Percentiles rank a stretch among this genome's conserved stretches.
These are phyloP conservation scores for Annulohypoxylon stygium DNA, from an alignment of 495 filamentous ascomycete species.

Conservation along the genomic window DNA sequence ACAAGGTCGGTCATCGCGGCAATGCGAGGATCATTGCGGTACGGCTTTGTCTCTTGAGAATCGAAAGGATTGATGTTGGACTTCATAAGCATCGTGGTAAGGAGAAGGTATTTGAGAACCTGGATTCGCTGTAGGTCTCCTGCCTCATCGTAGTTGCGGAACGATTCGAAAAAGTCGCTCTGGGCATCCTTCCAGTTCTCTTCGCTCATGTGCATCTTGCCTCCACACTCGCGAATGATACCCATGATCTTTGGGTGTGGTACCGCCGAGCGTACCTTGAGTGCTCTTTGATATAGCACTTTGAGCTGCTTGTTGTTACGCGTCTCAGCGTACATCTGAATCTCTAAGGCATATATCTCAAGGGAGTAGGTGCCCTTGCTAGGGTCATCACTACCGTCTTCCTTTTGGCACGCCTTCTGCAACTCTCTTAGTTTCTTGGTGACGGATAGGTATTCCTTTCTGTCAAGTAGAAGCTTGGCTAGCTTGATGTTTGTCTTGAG, in stretches of 20 bases:
- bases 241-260: constrained; percentile 99
- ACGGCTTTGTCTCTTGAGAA: constrained; percentile 99
- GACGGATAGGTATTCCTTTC: constrained; percentile 86
- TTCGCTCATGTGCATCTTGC: constrained; percentile 99
- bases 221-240: constrained; percentile 97
- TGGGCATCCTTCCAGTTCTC: constrained; percentile 99
- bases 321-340: constrained; percentile 98
- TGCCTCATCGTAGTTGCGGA: constrained; percentile 98
- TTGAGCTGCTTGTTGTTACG: constrained; percentile 98
- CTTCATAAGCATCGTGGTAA: constrained; percentile 98
- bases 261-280: constrained; percentile 92
- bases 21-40: constrained; percentile 94
- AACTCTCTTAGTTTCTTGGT: constrained; percentile 88
- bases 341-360: constrained; percentile 96
- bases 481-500: constrained; percentile 99
- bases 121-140: constrained; percentile 96
- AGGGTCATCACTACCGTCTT: constrained; percentile 91
- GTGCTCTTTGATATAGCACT: constrained; percentile 87
- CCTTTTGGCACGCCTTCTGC: constrained; percentile 87
- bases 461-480: constrained; percentile 87
- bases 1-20: constrained; percentile 97
- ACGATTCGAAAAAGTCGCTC: constrained; percentile 98
- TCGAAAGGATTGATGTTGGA: constrained; percentile 99
- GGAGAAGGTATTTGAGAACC: constrained; percentile 95
- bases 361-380: constrained; percentile 97